Conservation (phyloP, 2,329 filamentous ascomycete genomes). For the Fusarium pseudoanthophilum region DNA sequence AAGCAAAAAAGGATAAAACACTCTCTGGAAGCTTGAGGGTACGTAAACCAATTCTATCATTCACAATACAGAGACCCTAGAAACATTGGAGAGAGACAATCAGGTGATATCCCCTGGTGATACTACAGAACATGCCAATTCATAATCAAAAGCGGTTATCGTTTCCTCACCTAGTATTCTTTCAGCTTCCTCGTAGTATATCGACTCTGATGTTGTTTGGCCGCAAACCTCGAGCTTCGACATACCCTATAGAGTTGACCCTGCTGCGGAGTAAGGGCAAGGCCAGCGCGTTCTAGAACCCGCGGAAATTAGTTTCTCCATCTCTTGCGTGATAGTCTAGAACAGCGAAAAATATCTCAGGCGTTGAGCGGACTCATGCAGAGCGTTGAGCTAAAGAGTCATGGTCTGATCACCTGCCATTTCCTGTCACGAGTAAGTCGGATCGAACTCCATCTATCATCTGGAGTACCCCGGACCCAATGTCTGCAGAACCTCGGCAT, state of each 20-base stretch:
- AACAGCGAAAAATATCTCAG: not conserved
- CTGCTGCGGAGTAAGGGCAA: rapidly evolving
- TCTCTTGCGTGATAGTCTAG: not conserved
- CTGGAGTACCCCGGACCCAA: not conserved
- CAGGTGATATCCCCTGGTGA: no score
- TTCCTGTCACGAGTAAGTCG: not conserved
- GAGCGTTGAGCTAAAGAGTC: not conserved
- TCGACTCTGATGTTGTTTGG: no score
- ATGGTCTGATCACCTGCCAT: not conserved
- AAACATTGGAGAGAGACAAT: no score
- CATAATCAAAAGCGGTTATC: no score
- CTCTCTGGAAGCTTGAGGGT: no score
- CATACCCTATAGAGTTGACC: not conserved
- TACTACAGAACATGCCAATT: no score
- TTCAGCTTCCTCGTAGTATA: no score
- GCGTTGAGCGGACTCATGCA: not conserved
- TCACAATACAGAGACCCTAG: no score
- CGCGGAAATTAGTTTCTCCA: not conserved
- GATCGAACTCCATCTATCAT: not conserved
- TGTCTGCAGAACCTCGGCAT: not conserved
- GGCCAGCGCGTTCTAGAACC: not conserved
- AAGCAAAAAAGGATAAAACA: no score
- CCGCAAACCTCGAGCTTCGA: no score
- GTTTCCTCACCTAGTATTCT: no score
- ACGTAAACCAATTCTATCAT: no score